These are phyloP conservation scores for sweet orange (Citrus sinensis) DNA, from an alignment of 345 rosid genomes.

Conservation along the genomic window DNA sequence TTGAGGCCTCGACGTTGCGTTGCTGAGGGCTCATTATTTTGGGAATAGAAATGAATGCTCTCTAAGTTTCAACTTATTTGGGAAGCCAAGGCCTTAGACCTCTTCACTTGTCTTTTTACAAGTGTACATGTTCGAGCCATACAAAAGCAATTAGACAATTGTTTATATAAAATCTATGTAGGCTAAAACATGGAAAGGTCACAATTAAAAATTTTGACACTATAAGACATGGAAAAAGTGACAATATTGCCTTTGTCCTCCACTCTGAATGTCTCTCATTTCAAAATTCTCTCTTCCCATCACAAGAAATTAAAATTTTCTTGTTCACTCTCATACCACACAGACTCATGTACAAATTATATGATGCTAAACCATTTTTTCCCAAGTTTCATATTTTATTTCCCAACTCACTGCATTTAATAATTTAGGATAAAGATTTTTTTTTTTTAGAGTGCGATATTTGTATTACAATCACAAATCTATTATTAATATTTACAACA, in stretches of 20 bases:
- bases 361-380: neutral
- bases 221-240: conserved; percentile 25
- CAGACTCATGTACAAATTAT: neutral
- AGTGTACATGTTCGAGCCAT: conserved; percentile 8
- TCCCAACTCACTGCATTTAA: neutral
- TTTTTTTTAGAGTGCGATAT: too few relatives aligned
- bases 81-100: conserved; percentile 23
- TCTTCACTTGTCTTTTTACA: conserved; percentile 27
- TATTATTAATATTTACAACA: too few relatives aligned
- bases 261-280: conserved; percentile 14
- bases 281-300: conserved; percentile 12
- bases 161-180: neutral
- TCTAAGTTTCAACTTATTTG: conserved; percentile 32
- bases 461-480: too few relatives aligned
- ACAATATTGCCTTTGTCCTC: conserved; percentile 34
- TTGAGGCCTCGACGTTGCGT: conserved; percentile 18
- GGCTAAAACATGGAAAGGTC: conserved; percentile 26
- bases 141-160: conserved; percentile 29
- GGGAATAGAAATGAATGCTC: conserved; percentile 11
- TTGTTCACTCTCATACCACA: neutral
- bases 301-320: neutral
- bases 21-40: neutral
- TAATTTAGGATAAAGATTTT: neutral
- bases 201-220: conserved; percentile 12
- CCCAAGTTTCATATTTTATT: neutral